phyloP scores from a whole-genome alignment of 257 asterid species.

The Forsythia viridissima region DNA sequence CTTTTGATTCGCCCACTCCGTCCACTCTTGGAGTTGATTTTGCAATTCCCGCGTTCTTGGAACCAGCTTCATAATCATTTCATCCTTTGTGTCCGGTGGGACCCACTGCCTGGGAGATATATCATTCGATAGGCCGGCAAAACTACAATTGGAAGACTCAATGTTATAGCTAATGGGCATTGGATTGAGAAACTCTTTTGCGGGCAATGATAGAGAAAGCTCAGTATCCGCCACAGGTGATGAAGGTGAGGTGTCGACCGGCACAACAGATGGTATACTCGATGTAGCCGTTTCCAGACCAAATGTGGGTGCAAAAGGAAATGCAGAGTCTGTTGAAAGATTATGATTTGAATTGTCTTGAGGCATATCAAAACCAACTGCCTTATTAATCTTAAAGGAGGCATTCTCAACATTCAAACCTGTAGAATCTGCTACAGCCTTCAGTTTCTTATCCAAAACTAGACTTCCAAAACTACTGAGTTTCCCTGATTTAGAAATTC shows the following conservation, averaged over 20 bases:
- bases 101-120: slow-evolving; percentile 48
- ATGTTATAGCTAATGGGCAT: slow-evolving; percentile 46
- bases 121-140: slow-evolving; percentile 37
- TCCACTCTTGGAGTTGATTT: slow-evolving; percentile 90
- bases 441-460: slow-evolving; percentile 75
- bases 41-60: slow-evolving; percentile 74
- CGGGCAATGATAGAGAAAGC: slow-evolving; percentile 81
- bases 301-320: no score
- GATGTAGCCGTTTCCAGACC: slow-evolving; percentile 40
- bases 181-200: slow-evolving; percentile 48
- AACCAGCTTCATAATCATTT: slow-evolving; percentile 71
- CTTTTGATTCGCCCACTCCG: slow-evolving; percentile 98
- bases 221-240: slow-evolving; percentile 76
- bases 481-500: slow-evolving; percentile 54
- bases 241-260: slow-evolving; percentile 32
- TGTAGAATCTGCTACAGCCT: slow-evolving; percentile 63
- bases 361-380: slow-evolving; percentile 45
- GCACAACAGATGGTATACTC: slow-evolving; percentile 34
- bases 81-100: slow-evolving; percentile 74
- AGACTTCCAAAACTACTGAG: slow-evolving; percentile 61
- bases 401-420: slow-evolving; percentile 51
- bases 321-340: no score
- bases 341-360: slow-evolving; percentile 38
- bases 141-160: slow-evolving; percentile 36
- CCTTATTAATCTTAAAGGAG: slow-evolving; percentile 44